Evolutionary conservation across 768 basidiomycete species (phyloP).

Genomic region (Mycena indigotica): DNA sequence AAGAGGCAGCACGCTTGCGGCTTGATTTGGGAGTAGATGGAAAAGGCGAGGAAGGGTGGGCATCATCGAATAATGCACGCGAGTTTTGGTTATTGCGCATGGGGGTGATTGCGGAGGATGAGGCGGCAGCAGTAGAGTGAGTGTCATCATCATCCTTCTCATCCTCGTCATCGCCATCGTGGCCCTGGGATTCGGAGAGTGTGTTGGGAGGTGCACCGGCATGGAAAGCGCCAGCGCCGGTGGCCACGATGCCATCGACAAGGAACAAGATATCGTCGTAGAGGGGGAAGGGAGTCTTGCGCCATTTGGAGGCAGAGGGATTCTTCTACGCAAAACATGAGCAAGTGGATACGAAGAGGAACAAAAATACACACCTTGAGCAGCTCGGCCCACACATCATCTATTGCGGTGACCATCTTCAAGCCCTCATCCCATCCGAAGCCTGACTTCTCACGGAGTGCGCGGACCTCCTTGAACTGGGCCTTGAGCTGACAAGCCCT

Average conservation of each 20-base stretch:
- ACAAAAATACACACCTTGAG: constrained; percentile 12
- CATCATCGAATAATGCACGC: not conserved
- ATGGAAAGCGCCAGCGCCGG: constrained; percentile 9
- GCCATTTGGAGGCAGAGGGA: constrained; percentile 25
- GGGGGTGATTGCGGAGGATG: not conserved
- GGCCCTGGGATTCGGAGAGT: not conserved
- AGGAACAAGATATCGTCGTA: constrained; percentile 17
- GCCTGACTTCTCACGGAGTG: constrained; percentile 22
- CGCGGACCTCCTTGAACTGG: constrained; percentile 18
- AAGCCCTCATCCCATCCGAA: constrained; percentile 32
- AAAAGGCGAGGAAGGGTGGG: not conserved
- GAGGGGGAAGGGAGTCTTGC: constrained; percentile 15
- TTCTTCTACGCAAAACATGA: constrained; percentile 13
- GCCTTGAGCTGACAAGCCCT: constrained; percentile 15
- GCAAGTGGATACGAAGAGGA: not conserved
- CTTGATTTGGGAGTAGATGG: not conserved
- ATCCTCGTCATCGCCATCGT: not conserved
- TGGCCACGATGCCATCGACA: constrained; percentile 11
- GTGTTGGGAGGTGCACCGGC: not conserved
- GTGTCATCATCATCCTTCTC: not conserved
- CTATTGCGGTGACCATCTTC: constrained; percentile 30
- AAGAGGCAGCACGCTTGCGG: constrained; percentile 6
- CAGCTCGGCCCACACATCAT: constrained; percentile 26
- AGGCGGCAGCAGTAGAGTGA: not conserved
- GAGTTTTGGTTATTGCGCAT: not conserved